Evolutionary conservation across 345 rosid species (phyloP), one percentile per base, ranked within the genome.

Genomic region (Gossypioides kirkii): DNA sequence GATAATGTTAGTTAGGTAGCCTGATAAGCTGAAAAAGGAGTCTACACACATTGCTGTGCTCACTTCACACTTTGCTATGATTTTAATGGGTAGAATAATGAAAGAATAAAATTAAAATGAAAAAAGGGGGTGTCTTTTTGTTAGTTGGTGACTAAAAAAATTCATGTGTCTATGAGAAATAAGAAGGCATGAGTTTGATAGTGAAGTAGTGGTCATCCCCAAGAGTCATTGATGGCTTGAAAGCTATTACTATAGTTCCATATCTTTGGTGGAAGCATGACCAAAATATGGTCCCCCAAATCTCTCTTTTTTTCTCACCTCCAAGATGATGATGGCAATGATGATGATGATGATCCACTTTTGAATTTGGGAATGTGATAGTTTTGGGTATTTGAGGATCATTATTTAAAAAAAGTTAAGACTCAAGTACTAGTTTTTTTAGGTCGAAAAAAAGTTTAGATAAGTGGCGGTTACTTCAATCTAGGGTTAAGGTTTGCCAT

Each of bases 1-100:
- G 71, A 68, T 68, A 68, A 68, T 47, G 71, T 68, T 25, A 25
- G 55, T 46, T 66, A 66, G 70, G 70, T 23, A 67, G 71, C 71
- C 71, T 67, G 71, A 67, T 47, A 67, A 23, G n/a, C 36, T 45
- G 32, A 43, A 66, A 45, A 45, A 25, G 36, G 36, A 16, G 71
- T 56, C 49, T 68, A 49, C 71, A 4, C 71, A 4, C 20, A n/a
- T 26, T 50, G 59, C 72, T 68, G 28, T 49, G 25, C 72, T 68
- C 72, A 17, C 72, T 68, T 68, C 25, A 17, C 72, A 68, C 72
- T 26, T 68, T 28, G 72, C 72, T 10, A 68, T 68, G 25, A 50
- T 68, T 50, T 28, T 49, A 46, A 12, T n/a, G n/a, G 50, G 28
- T 64, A 22, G 54, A 28, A 60, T 13, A 60, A 14, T 14, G 43